phyloP scores from a whole-genome alignment of 352 stramenopile genomes.

The Lagenidium sp. region DNA sequence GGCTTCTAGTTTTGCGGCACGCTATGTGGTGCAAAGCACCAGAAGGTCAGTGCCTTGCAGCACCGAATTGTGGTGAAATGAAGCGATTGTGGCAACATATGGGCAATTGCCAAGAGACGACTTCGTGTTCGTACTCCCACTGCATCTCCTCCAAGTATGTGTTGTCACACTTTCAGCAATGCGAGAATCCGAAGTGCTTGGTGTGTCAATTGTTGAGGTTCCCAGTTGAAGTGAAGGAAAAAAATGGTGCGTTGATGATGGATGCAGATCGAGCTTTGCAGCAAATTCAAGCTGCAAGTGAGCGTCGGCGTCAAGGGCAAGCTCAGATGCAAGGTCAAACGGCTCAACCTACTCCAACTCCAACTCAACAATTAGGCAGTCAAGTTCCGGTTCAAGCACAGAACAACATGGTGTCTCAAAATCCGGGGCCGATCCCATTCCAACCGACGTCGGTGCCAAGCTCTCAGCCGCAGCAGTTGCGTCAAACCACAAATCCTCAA shows the following conservation, averaged over 20 bases:
- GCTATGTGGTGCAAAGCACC: constrained; percentile 97
- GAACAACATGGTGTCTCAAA: too few relatives aligned
- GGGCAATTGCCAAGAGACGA: constrained; percentile 95
- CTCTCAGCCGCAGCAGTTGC: too few relatives aligned
- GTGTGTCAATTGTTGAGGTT: constrained; percentile 97
- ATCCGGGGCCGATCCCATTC: too few relatives aligned
- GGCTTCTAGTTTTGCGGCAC: constrained; percentile 94
- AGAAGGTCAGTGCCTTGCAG: constrained; percentile 91
- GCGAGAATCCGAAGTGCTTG: constrained; percentile 95
- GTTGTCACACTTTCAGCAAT: constrained; percentile 98
- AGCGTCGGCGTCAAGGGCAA: constrained; percentile 48
- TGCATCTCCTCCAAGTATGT: constrained; percentile 99
- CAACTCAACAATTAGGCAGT: too few relatives aligned
- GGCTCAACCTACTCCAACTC: too few relatives aligned
- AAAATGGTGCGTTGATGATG: constrained; percentile 78
- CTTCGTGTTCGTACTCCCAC: constrained; percentile 94
- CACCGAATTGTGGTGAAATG: constrained; percentile 96
- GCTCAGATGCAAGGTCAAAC: constrained; percentile 2
- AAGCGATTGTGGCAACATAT: constrained; percentile 99
- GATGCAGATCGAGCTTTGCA: constrained; percentile 66
- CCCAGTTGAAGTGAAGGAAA: constrained; percentile 94
- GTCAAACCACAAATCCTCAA: too few relatives aligned
- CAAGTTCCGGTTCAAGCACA: too few relatives aligned
- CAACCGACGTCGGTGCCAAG: too few relatives aligned
- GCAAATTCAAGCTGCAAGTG: constrained; percentile 68